These are phyloP conservation scores for Albugo laibachii DNA, from an alignment of 352 stramenopile species.

Conservation along the genomic window DNA sequence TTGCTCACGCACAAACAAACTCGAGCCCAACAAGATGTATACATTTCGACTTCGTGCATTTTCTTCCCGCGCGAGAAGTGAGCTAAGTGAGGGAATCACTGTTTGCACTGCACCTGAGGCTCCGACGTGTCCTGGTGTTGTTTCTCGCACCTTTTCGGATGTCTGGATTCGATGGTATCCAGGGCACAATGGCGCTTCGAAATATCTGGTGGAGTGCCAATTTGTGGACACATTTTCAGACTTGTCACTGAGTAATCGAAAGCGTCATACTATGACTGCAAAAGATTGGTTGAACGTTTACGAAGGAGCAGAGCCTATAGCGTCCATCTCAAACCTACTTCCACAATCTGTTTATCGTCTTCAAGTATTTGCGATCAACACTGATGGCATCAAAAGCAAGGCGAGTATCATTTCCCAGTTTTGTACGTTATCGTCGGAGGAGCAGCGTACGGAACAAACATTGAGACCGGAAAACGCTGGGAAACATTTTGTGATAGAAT, in stretches of 20 bases:
- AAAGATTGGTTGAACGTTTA: slow-evolving; percentile 56
- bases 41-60: slow-evolving; percentile 65
- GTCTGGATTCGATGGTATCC: slow-evolving; percentile 71
- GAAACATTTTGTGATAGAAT: slow-evolving; percentile 58
- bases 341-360: slow-evolving; percentile 73
- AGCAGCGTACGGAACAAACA: slow-evolving; percentile 16
- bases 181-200: slow-evolving; percentile 30
- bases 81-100: slow-evolving; percentile 49
- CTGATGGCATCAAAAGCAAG: slow-evolving; percentile 23
- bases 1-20: slow-evolving; percentile 20
- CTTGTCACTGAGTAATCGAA: not conserved
- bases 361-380: slow-evolving; percentile 66
- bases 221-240: slow-evolving; percentile 31
- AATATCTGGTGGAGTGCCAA: slow-evolving; percentile 64
- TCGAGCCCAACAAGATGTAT: slow-evolving; percentile 75
- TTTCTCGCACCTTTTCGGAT: slow-evolving; percentile 29
- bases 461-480: slow-evolving; percentile 22
- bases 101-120: slow-evolving; percentile 39
- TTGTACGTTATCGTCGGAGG: slow-evolving; percentile 43
- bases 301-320: slow-evolving; percentile 51
- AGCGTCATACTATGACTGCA: not conserved
- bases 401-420: slow-evolving; percentile 68
- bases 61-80: slow-evolving; percentile 46
- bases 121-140: slow-evolving; percentile 26
- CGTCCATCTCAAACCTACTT: slow-evolving; percentile 35